These are phyloP conservation scores for Aureobasidium pullulans DNA, from an alignment of 2,329 filamentous ascomycete genomes.

Conservation along the genomic window DNA sequence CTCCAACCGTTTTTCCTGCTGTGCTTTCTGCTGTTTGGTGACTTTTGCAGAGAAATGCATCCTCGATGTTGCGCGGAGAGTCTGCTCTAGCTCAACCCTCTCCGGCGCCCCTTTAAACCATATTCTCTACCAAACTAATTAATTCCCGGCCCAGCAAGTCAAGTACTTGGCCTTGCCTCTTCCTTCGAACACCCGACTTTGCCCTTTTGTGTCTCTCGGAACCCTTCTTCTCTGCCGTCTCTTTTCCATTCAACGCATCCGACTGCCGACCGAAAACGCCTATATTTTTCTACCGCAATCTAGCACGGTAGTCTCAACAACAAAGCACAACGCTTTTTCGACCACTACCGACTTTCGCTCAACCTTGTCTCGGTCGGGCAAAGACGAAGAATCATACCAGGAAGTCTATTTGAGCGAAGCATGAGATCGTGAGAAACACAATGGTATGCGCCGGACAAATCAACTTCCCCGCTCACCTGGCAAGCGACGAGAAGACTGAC, in stretches of 20 bases:
- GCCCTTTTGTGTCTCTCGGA: not conserved
- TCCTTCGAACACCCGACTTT: not conserved
- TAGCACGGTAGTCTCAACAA: not conserved
- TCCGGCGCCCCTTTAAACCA: not conserved
- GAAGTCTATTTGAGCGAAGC: not conserved
- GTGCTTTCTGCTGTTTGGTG: too few species aligned
- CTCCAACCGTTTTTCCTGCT: too few species aligned
- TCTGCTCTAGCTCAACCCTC: not conserved
- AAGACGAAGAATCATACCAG: not conserved
- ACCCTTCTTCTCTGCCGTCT: not conserved
- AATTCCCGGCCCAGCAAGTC: not conserved
- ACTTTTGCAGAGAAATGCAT: too few species aligned
- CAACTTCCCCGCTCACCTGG: not conserved
- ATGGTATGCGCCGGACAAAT: slow-evolving; percentile 5
- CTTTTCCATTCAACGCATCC: not conserved
- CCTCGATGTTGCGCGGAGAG: too few species aligned
- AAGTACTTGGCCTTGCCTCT: not conserved
- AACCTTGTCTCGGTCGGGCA: not conserved
- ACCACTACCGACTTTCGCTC: not conserved
- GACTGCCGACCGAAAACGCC: not conserved
- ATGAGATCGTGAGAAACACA: slow-evolving; percentile 14
- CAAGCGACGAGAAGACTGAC: not conserved
- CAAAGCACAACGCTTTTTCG: not conserved
- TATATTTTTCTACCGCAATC: not conserved
- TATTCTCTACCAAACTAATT: not conserved